A percentile compares a stretch with the other conserved stretches of the same genome.
These are phyloP conservation scores for Exophiala viscosa DNA, from an alignment of 2,329 filamentous ascomycete genomes.

Conservation along the genomic window DNA sequence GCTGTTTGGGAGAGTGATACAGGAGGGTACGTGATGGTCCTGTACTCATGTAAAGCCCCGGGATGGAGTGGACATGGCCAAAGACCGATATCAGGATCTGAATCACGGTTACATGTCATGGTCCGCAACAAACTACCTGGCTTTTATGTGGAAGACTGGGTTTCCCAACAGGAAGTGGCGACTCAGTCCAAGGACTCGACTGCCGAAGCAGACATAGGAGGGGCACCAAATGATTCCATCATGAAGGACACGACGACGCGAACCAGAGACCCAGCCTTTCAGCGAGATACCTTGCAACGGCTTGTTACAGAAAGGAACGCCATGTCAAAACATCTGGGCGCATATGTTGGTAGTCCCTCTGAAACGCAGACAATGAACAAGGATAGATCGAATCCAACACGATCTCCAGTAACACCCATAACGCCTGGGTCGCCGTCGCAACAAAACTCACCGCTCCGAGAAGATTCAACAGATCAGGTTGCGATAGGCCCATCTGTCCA, in stretches of 20 bases:
- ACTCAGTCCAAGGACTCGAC: not conserved
- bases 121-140: slow-evolving; percentile 12
- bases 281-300: not conserved
- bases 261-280: not conserved
- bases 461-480: not conserved
- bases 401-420: not conserved
- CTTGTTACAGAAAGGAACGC: not conserved
- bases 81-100: not conserved
- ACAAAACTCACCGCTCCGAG: not conserved
- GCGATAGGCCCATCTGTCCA: not conserved
- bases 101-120: slow-evolving; percentile 13
- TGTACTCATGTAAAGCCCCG: slow-evolving; percentile 19
- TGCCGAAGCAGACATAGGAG: too few species aligned
- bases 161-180: not conserved
- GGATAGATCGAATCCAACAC: not conserved
- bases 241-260: too few species aligned
- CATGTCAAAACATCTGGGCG: not conserved
- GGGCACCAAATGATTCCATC: too few species aligned
- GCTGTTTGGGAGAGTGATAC: slow-evolving; percentile 21
- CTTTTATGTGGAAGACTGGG: not conserved
- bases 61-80: slow-evolving; percentile 12
- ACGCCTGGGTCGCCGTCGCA: not conserved
- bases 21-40: slow-evolving; percentile 16
- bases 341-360: not conserved
- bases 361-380: not conserved